Evolutionary conservation across 768 basidiomycete species (phyloP).

Genomic region (Infundibulicybe gibba): DNA sequence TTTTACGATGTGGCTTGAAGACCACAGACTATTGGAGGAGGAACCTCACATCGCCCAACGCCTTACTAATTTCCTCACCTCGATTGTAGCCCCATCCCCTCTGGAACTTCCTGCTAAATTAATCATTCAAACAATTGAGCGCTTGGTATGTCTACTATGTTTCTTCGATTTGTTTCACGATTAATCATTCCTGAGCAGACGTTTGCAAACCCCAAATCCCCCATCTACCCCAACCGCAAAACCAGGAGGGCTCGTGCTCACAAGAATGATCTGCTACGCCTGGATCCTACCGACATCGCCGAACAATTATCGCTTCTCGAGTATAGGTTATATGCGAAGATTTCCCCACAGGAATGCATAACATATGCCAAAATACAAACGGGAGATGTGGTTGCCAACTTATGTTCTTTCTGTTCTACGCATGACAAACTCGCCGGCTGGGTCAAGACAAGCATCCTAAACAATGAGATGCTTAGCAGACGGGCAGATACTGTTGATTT

Average conservation of each 20-base stretch:
- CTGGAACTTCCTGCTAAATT: conserved; percentile 42
- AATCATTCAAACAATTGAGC: conserved; percentile 50
- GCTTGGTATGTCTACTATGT: conserved; percentile 38
- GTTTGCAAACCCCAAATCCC: conserved; percentile 28
- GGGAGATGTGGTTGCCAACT: conserved; percentile 33
- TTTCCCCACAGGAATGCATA: conserved; percentile 74
- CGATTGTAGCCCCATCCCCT: conserved; percentile 33
- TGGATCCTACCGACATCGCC: conserved; percentile 69
- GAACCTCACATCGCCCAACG: conserved; percentile 58
- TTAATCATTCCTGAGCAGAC: conserved; percentile 27
- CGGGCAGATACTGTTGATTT: conserved; percentile 61
- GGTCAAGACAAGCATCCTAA: conserved; percentile 64
- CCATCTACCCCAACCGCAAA: conserved; percentile 26
- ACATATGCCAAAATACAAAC: conserved; percentile 46
- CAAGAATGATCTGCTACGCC: conserved; percentile 58
- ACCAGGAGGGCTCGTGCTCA: conserved; percentile 44
- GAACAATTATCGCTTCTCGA: conserved; percentile 82
- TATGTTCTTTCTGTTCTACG: conserved; percentile 52
- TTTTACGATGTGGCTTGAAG: conserved; percentile 59
- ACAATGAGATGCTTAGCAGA: conserved; percentile 43
- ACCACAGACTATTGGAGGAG: conserved; percentile 58
- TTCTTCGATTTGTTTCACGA: conserved; percentile 2
- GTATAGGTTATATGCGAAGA: conserved; percentile 61
- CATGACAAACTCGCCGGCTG: conserved; percentile 63
- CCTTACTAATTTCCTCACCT: conserved; percentile 51